phyloP scores from a whole-genome alignment of 2,329 filamentous ascomycete genomes.

The Alternaria sp. region DNA sequence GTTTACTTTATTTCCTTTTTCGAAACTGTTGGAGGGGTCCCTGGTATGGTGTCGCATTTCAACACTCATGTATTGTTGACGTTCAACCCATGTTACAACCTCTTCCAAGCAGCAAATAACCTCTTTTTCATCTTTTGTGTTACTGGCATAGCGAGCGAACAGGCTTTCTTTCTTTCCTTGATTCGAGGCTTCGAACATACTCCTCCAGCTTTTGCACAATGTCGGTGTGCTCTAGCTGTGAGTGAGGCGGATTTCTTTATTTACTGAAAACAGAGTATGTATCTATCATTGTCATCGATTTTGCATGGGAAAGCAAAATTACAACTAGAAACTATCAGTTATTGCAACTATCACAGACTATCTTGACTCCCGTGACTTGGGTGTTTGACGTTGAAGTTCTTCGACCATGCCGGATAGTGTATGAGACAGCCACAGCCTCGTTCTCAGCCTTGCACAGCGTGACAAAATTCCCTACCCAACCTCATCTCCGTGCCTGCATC shows the following conservation, averaged over 20 bases:
- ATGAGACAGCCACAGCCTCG: neutral
- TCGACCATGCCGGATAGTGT: neutral
- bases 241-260: constrained; percentile 16
- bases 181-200: constrained; percentile 17
- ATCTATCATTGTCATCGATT: constrained; percentile 17
- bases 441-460: neutral
- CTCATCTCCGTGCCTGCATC: constrained; percentile 8
- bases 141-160: constrained; percentile 50
- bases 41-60: constrained; percentile 19
- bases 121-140: constrained; percentile 41
- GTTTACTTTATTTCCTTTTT: constrained; percentile 15
- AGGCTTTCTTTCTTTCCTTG: constrained; percentile 20
- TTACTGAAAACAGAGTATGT: constrained; percentile 22
- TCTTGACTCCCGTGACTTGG: neutral
- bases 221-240: constrained; percentile 9
- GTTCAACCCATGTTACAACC: constrained; percentile 5
- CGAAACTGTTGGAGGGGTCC: constrained; percentile 15
- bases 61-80: constrained; percentile 19
- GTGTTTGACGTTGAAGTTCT: neutral
- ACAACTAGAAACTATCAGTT: constrained; percentile 15
- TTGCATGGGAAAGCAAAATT: constrained; percentile 11
- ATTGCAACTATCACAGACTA: constrained; percentile 4
- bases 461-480: neutral
- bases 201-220: constrained; percentile 13
- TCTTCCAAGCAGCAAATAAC: constrained; percentile 13